Percentiles rank a stretch among this genome's conserved stretches.
Conservation (phyloP, 331 rosid species). For the Arachis monticola region DNA sequence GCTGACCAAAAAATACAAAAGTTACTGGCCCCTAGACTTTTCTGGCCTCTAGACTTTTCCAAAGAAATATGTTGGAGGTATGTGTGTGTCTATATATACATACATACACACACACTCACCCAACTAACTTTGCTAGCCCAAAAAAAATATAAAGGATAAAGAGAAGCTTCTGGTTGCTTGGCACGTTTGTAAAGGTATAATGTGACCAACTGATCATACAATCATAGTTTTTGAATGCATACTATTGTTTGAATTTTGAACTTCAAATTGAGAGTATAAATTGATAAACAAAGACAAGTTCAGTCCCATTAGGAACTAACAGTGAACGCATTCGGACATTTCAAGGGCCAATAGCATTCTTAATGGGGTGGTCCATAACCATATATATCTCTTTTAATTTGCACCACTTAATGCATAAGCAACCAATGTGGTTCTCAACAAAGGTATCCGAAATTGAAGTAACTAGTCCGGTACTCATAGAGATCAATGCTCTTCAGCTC, state of each 20-base stretch:
- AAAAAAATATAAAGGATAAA: not conserved
- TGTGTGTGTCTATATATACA: too few relatives aligned
- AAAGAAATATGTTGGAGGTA: too few relatives aligned
- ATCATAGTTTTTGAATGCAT: not conserved
- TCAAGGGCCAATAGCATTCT: slow-evolving; percentile 16
- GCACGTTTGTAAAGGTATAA: slow-evolving; percentile 25
- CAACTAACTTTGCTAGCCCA: too few relatives aligned
- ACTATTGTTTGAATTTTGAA: not conserved
- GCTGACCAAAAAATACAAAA: too few relatives aligned
- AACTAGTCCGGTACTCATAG: not conserved
- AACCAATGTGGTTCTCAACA: not conserved
- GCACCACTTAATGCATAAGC: not conserved
- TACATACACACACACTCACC: too few relatives aligned
- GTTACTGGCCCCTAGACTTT: too few relatives aligned
- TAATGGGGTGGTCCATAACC: not conserved
- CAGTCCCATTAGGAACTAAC: too few relatives aligned
- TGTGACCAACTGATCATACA: slow-evolving; percentile 13
- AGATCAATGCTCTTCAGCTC: not conserved
- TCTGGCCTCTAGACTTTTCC: too few relatives aligned
- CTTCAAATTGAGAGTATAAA: too few relatives aligned
- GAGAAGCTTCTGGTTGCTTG: slow-evolving; percentile 30
- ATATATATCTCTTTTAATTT: not conserved
- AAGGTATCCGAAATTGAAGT: slow-evolving; percentile 3
- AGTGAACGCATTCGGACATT: slow-evolving; percentile 2
- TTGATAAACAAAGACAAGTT: too few relatives aligned